Evolutionary conservation across 768 basidiomycete genomes (phyloP), one percentile per base, ranked within the genome.

Genomic region (Boletus tomentosulus): DNA sequence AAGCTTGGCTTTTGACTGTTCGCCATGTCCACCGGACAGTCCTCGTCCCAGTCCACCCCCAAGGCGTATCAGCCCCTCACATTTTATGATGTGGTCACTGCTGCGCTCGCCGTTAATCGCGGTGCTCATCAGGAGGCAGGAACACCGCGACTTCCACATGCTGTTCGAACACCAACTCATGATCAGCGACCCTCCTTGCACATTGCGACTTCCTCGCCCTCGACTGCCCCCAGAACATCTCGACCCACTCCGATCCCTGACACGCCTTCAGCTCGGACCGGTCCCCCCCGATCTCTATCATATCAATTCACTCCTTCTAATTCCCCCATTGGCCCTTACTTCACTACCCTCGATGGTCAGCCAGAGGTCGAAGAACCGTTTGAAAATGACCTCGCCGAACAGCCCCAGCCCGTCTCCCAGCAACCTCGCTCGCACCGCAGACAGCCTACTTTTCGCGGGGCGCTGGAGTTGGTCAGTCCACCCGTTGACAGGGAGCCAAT

Each of bases 261-360:
- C 46, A 83, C 85, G 0, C 87, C 88, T 25, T 80, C 85, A 6
- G 73, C 74, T 46, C 76, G 87, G 48, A 89, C 87, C 4, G 88
- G 87, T 12, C 86, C 87, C 31, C 88, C 87, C 4, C 78, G 87
- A 38, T 86, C 87, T 0, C 72, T 89, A 27, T 86, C 86, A 3
- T 86, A 81, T 63, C 78, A 79, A 28, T 84, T 85, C 61, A 76
- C 82, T 8, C 69, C 78, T 31, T 73, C 82, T 2, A 69, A 66
- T 19, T 78, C 83, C 1, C 68, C 70, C 8, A 37, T 60, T 11
- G 49, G 57, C 70, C 76, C 27, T 63, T 63, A 41, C 53, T 61
- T 42, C 57, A 45, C 70, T 3, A 63, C 61, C 10, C 54, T 63
- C 27, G 65, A 65, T 35, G 62, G 61, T 48, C 67, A 61, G 25